These are phyloP conservation scores for Akanthomyces dipterigenus DNA, from an alignment of 2,329 filamentous ascomycete species.

Conservation along the genomic window DNA sequence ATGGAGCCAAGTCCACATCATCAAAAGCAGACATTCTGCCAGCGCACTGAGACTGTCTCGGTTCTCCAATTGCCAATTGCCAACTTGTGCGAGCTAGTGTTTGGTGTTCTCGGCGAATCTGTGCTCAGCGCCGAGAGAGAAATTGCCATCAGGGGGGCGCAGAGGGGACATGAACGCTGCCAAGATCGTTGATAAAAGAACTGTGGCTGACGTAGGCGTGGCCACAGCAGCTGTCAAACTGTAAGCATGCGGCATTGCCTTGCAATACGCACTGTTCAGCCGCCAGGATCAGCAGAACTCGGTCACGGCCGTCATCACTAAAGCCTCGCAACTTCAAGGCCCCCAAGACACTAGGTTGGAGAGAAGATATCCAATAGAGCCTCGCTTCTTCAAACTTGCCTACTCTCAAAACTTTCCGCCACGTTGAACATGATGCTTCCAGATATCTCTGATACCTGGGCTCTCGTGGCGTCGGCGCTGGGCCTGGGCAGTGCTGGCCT, in stretches of 20 bases:
- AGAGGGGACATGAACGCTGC: no score
- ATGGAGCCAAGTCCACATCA: background rate
- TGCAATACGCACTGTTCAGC: no score
- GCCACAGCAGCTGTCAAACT: no score
- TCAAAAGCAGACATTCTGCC: background rate
- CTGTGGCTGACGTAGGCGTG: background rate
- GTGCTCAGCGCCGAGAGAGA: background rate
- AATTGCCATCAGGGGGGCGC: background rate
- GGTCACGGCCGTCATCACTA: no score
- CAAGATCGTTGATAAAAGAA: background rate
- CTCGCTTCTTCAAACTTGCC: background rate
- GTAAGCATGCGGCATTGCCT: no score
- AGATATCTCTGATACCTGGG: background rate
- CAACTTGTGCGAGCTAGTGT: background rate
- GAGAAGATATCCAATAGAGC: no score
- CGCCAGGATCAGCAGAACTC: no score
- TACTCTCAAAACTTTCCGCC: background rate
- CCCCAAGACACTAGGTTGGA: no score
- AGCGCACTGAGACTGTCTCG: background rate
- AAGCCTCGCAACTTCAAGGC: no score
- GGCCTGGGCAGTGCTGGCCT: constrained; percentile 20
- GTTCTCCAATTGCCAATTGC: background rate
- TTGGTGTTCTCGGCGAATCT: background rate
- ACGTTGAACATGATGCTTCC: background rate
- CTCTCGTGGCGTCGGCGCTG: background rate